A percentile compares a stretch with the other conserved stretches of the same genome.
Conservation (phyloP, 1,284 basidiomycete genomes). For the Cryptococcus floricola region DNA sequence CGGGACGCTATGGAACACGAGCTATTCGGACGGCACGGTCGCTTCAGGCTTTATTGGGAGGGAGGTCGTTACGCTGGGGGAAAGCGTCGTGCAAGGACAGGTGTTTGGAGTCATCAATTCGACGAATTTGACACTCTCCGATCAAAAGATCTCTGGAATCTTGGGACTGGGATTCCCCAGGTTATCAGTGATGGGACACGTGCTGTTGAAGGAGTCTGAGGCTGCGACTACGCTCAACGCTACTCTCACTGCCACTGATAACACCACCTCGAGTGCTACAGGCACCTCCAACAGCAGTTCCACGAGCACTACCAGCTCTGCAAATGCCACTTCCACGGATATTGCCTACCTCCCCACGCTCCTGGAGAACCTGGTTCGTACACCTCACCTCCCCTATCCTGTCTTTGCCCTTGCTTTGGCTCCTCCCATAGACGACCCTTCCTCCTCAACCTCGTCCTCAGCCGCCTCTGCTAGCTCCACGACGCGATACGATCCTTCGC, state of each 20-base stretch:
- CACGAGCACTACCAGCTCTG: neutral
- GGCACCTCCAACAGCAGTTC: neutral
- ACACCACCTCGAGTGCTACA: neutral
- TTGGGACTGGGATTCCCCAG: slow-evolving; percentile 50
- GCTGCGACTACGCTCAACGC: too few species aligned
- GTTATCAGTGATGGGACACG: slow-evolving; percentile 23
- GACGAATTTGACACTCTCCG: slow-evolving; percentile 45
- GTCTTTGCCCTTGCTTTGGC: slow-evolving; percentile 36
- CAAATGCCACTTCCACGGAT: neutral
- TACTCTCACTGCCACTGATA: slow-evolving; percentile 4
- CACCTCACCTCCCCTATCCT: slow-evolving; percentile 29
- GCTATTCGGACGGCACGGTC: slow-evolving; percentile 31
- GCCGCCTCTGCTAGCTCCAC: slow-evolving; percentile 17
- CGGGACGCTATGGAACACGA: slow-evolving; percentile 22
- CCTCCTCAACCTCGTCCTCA: slow-evolving; percentile 15
- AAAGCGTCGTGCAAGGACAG: slow-evolving; percentile 19
- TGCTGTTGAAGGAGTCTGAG: slow-evolving; percentile 9
- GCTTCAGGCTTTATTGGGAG: slow-evolving; percentile 35
- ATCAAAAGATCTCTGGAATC: slow-evolving; percentile 47
- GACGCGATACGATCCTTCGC: slow-evolving; percentile 15
- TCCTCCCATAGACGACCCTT: slow-evolving; percentile 15
- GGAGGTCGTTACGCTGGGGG: slow-evolving; percentile 31
- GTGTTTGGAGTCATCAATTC: slow-evolving; percentile 39
- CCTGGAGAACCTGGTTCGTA: slow-evolving; percentile 32
- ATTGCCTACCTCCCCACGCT: slow-evolving; percentile 32